These are phyloP conservation scores for Lepraria neglecta DNA, from an alignment of 495 filamentous ascomycete genomes.

Conservation along the genomic window DNA sequence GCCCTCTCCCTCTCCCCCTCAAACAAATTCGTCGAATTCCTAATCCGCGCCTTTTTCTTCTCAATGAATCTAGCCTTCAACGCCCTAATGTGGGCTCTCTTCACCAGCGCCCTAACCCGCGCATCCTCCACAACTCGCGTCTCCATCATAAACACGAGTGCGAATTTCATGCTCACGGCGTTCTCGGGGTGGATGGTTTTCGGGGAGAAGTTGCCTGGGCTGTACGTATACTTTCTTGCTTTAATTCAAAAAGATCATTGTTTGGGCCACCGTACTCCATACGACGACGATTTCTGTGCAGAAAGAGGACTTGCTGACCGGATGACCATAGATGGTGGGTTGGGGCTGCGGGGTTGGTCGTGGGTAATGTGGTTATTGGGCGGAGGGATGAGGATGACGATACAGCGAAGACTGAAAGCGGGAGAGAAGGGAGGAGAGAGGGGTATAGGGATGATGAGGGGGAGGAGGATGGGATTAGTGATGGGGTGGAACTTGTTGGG, in stretches of 20 bases:
- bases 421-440: conserved; percentile 19
- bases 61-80: conserved; percentile 84
- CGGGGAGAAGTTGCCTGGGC: conserved; percentile 58
- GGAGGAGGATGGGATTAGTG: conserved; percentile 19
- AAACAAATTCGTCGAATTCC: conserved; percentile 27
- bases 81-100: conserved; percentile 87
- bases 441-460: conserved; percentile 25
- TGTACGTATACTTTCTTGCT: conserved; percentile 28
- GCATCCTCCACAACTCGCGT: conserved; percentile 83
- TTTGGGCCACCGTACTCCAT: no score
- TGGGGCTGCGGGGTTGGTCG: conserved; percentile 76
- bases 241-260: no score
- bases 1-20: conserved; percentile 41
- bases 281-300: no score
- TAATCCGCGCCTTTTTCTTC: conserved; percentile 58
- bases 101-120: conserved; percentile 73
- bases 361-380: conserved; percentile 86
- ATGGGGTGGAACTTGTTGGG: conserved; percentile 18
- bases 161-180: conserved; percentile 89
- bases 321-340: conserved; percentile 59
- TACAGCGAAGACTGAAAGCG: background rate
- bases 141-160: conserved; percentile 83
- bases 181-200: conserved; percentile 74
- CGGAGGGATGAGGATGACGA: conserved; percentile 56
- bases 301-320: no score